A percentile compares a stretch with the other conserved stretches of the same genome.
Evolutionary conservation across 2,329 filamentous ascomycete species (phyloP).

Genomic region (Sphaerulina populicola): DNA sequence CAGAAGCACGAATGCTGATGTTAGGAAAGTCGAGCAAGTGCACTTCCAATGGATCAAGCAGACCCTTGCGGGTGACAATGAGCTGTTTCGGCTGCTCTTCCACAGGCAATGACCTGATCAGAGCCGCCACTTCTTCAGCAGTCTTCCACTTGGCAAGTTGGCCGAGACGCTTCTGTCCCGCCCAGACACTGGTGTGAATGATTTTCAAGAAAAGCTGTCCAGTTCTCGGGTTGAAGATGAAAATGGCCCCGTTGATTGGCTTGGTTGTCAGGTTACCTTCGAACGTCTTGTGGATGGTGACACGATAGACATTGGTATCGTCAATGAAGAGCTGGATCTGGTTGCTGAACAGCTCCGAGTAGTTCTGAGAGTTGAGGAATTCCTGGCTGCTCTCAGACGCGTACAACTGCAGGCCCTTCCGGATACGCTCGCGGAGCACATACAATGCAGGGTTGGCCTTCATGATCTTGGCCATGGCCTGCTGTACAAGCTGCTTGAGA

Average conservation of each 20-base stretch:
- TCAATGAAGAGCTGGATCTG: conserved; percentile 98
- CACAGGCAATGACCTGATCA: conserved; percentile 89
- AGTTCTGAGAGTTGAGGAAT: conserved; percentile 98
- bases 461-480: conserved; percentile 99
- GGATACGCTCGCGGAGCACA: conserved; percentile 91
- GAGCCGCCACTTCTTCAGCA: conserved; percentile 94
- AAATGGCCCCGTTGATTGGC: conserved; percentile 98
- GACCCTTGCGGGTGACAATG: conserved; percentile 94
- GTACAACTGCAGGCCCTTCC: conserved; percentile 95
- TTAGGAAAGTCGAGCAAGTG: conserved; percentile 98
- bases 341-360: conserved; percentile 97
- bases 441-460: conserved; percentile 97
- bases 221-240: conserved; percentile 99
- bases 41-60: conserved; percentile 92
- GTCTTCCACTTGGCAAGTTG: conserved; percentile 99
- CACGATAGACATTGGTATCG: conserved; percentile 97
- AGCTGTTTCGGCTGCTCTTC: conserved; percentile 99
- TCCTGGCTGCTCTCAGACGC: conserved; percentile 98
- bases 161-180: conserved; percentile 95
- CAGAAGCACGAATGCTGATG: conserved; percentile 94
- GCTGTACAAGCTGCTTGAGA: conserved; percentile 87
- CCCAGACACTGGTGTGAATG: conserved; percentile 98
- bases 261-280: conserved; percentile 98
- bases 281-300: conserved; percentile 99
- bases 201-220: conserved; percentile 98